These are phyloP conservation scores for Podaxis sp. DNA, from an alignment of 768 basidiomycete genomes.

Conservation along the genomic window DNA sequence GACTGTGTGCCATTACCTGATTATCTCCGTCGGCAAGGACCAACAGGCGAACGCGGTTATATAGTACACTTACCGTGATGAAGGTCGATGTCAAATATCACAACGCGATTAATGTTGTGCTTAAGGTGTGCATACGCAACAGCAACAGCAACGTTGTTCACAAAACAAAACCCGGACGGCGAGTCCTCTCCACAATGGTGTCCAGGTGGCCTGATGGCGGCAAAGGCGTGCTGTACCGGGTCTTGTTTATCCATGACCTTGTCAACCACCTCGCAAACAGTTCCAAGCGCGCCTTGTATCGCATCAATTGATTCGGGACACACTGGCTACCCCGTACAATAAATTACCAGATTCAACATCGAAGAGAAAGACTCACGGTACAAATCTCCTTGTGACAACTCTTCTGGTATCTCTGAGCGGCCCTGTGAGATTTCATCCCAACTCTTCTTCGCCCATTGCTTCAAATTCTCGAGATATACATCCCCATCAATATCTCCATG, in stretches of 20 bases:
- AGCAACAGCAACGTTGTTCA: constrained; percentile 89
- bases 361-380: constrained; percentile 56
- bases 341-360: background rate
- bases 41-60: background rate
- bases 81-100: constrained; percentile 91
- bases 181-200: constrained; percentile 92
- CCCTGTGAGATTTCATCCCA: constrained; percentile 57
- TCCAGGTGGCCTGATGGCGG: constrained; percentile 85
- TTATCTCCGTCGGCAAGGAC: background rate
- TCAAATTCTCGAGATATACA: constrained; percentile 63
- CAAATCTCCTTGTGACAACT: constrained; percentile 73
- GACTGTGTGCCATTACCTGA: constrained; percentile 94
- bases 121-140: constrained; percentile 88
- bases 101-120: constrained; percentile 72
- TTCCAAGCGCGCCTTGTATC: constrained; percentile 78
- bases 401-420: constrained; percentile 74
- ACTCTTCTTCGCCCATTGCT: constrained; percentile 59
- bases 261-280: constrained; percentile 89
- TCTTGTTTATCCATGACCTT: constrained; percentile 35
- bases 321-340: constrained; percentile 41
- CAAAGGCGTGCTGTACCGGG: constrained; percentile 58
- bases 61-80: constrained; percentile 64
- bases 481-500: constrained; percentile 71
- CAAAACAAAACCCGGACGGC: constrained; percentile 92
- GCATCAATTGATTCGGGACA: constrained; percentile 74